phyloP scores from a whole-genome alignment of 108 stramenopile genomes.

The Mayamaea pseudoterrestris region DNA sequence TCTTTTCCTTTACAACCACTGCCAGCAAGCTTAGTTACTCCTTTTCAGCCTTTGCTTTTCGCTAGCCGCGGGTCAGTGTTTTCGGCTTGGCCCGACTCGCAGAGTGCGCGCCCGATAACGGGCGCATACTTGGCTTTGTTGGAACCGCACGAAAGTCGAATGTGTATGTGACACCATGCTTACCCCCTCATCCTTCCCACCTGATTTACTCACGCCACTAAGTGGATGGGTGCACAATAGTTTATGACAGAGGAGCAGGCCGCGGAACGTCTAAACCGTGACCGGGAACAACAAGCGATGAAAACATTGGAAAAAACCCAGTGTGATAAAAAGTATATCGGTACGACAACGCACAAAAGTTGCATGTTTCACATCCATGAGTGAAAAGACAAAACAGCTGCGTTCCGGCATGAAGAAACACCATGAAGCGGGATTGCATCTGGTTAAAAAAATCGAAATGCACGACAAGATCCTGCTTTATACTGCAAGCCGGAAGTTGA shows the following conservation, averaged over 20 bases:
- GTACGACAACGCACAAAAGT: too few relatives aligned
- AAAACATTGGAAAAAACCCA: conserved; percentile 73
- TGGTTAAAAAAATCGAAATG: too few relatives aligned
- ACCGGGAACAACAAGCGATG: conserved; percentile 89
- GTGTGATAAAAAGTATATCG: too few relatives aligned
- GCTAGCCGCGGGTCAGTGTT: conserved; percentile 76
- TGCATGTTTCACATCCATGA: too few relatives aligned
- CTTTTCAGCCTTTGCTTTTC: conserved; percentile 81
- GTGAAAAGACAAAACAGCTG: too few relatives aligned
- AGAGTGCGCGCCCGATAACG: conserved; percentile 81
- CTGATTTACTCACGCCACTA: conserved; percentile 98
- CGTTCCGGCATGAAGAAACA: too few relatives aligned
- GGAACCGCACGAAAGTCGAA: conserved; percentile 80
- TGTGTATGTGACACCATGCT: conserved; percentile 92
- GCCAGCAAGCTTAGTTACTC: conserved; percentile 88
- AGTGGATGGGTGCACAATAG: conserved; percentile 94
- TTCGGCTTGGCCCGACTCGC: conserved; percentile 84
- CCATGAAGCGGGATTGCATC: too few relatives aligned
- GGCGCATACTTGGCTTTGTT: conserved; percentile 96
- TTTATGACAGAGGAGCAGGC: conserved; percentile 88
- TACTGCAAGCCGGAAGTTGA: too few relatives aligned
- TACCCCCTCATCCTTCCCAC: conserved; percentile 95
- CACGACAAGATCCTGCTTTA: too few relatives aligned
- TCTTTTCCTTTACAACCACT: conserved; percentile 93
- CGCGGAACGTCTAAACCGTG: conserved; percentile 95